Conservation (phyloP, 148 eudicot genomes). For the Tetragonia tetragonoides region DNA sequence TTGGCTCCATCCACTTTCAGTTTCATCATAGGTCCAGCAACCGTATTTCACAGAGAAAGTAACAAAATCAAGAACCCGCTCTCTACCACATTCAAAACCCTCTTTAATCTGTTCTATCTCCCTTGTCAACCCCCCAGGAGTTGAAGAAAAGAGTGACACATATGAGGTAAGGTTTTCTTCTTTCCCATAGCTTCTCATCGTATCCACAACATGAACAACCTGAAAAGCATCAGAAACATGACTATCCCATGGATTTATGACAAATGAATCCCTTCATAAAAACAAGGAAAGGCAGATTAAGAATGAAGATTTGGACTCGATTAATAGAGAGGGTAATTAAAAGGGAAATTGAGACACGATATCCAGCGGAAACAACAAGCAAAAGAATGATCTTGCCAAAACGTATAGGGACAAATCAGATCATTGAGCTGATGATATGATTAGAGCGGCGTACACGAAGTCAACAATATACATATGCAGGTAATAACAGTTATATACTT, state of each 20-base stretch:
- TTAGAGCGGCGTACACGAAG: not conserved
- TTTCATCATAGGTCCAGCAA: slow-evolving; percentile 52
- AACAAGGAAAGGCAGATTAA: no score
- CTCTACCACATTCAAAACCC: slow-evolving; percentile 75
- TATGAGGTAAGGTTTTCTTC: slow-evolving; percentile 50
- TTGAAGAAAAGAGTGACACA: slow-evolving; percentile 69
- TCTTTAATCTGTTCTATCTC: slow-evolving; percentile 69
- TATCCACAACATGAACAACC: slow-evolving; percentile 95
- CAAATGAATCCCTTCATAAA: not conserved
- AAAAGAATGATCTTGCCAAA: no score
- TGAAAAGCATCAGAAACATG: slow-evolving; percentile 28
- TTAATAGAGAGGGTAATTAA: no score
- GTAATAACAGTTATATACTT: not conserved
- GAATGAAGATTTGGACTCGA: not conserved
- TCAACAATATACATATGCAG: no score
- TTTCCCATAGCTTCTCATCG: slow-evolving; percentile 44
- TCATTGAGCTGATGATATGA: no score
- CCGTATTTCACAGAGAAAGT: slow-evolving; percentile 83
- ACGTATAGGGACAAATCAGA: no score
- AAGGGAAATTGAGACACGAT: not conserved
- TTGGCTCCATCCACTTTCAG: slow-evolving; percentile 66
- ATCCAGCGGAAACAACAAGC: no score
- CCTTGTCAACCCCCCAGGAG: slow-evolving; percentile 78
- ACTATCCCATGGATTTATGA: not conserved
- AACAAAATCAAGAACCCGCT: slow-evolving; percentile 68